These are phyloP conservation scores for Aegilops speltoides DNA, from an alignment of 176 grass and related monocot genomes.

Conservation along the genomic window DNA sequence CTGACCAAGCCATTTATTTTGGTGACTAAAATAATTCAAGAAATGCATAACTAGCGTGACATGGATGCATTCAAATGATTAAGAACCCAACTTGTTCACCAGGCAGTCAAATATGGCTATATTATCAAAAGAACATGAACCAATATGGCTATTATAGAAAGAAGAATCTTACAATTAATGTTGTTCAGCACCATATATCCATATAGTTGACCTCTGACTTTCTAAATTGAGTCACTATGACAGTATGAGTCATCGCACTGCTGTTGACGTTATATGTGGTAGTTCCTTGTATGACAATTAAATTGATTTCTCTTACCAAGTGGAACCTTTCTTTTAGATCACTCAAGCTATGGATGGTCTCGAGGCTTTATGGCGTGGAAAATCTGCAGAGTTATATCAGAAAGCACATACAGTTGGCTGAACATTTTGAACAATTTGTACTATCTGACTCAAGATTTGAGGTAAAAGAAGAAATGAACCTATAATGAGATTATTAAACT, in stretches of 20 bases:
- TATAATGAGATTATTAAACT: not conserved
- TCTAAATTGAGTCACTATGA: not conserved
- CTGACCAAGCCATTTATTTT: not conserved
- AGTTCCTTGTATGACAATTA: not conserved
- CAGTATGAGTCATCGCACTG: not conserved
- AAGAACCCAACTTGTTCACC: not conserved
- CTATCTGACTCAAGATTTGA: slow-evolving; percentile 61
- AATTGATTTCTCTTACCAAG: not conserved
- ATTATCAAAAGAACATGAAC: not conserved
- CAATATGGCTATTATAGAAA: not conserved
- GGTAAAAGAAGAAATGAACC: slow-evolving; percentile 32
- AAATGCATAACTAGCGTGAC: not conserved
- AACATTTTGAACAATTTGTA: slow-evolving; percentile 58
- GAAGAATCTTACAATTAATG: not conserved
- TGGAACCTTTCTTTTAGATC: slow-evolving; percentile 48
- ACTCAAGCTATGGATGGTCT: slow-evolving; percentile 76
- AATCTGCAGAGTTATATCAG: slow-evolving; percentile 68
- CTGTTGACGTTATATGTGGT: not conserved
- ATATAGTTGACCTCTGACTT: not conserved
- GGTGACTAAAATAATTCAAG: not conserved
- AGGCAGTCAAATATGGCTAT: not conserved
- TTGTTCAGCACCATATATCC: not conserved
- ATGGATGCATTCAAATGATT: not conserved
- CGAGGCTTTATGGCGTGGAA: slow-evolving; percentile 75
- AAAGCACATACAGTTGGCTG: slow-evolving; percentile 60